Conservation (phyloP, 1,139 yeast genomes). For the Candida sp. region DNA sequence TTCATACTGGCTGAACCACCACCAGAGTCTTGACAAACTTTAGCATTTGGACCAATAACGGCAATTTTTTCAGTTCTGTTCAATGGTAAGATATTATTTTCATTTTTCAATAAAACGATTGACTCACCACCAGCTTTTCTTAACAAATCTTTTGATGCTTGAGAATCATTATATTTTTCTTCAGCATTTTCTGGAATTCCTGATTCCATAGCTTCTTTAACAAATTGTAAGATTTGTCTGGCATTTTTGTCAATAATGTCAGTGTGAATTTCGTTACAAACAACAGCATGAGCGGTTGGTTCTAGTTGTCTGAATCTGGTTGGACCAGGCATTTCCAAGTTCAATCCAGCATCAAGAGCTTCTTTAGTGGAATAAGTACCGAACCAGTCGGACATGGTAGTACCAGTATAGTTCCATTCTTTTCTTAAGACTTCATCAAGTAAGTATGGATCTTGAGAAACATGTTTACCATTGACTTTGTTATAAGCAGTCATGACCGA, state of each 20-base stretch:
- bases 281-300: constrained; percentile 34
- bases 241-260: constrained; percentile 42
- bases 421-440: constrained; percentile 43
- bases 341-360: constrained; percentile 53
- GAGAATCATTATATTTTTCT: constrained; percentile 39
- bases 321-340: constrained; percentile 66
- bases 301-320: constrained; percentile 41
- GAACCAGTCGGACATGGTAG: constrained; percentile 61
- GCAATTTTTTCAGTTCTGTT: constrained; percentile 25
- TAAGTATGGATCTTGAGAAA: constrained; percentile 41
- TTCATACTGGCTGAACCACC: constrained; percentile 36
- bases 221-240: constrained; percentile 40
- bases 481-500: constrained; percentile 60
- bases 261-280: constrained; percentile 23
- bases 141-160: constrained; percentile 40
- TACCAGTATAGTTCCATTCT: constrained; percentile 58
- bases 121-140: constrained; percentile 50
- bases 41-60: constrained; percentile 37
- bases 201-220: constrained; percentile 38
- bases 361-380: constrained; percentile 50
- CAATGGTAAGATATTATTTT: constrained; percentile 38
- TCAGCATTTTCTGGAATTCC: constrained; percentile 39
- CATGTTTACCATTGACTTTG: constrained; percentile 56
- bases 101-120: constrained; percentile 52
- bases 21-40: constrained; percentile 30